These are phyloP conservation scores for Leptographium procerum DNA, from an alignment of 2,329 filamentous ascomycete genomes.

Conservation along the genomic window DNA sequence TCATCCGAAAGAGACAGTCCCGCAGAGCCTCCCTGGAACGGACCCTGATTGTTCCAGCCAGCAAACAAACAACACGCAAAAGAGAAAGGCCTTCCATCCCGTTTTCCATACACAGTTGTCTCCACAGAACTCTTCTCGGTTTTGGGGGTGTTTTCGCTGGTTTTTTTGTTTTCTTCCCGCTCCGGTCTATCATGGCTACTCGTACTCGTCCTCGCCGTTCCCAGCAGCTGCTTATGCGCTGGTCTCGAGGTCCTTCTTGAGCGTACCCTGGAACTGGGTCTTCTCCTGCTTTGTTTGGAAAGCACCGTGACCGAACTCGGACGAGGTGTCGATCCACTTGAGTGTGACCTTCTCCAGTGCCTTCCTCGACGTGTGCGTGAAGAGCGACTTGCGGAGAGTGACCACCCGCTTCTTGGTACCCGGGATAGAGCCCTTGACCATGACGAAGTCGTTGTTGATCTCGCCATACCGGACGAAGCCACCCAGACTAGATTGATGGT, in stretches of 20 bases:
- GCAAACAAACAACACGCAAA: constrained; percentile 25
- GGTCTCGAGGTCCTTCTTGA: constrained; percentile 86
- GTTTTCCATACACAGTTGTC: background rate
- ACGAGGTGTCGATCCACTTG: constrained; percentile 99
- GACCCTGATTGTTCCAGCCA: constrained; percentile 1
- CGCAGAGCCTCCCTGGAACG: background rate
- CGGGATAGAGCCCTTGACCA: constrained; percentile 95
- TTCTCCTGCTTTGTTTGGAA: constrained; percentile 99
- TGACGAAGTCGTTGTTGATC: constrained; percentile 96
- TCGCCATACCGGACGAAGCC: constrained; percentile 99
- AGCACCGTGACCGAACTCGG: constrained; percentile 99
- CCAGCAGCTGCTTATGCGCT: constrained; percentile 24
- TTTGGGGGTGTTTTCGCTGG: background rate
- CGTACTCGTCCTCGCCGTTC: constrained; percentile 2
- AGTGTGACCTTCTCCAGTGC: constrained; percentile 98
- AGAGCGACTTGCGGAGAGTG: constrained; percentile 98
- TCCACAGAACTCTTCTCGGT: background rate
- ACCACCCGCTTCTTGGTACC: constrained; percentile 99
- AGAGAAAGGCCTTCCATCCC: constrained; percentile 8
- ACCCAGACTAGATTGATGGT: constrained; percentile 59
- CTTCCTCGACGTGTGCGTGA: constrained; percentile 88
- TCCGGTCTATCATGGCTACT: background rate
- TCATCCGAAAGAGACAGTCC: constrained; percentile 1
- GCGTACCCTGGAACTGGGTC: constrained; percentile 90
- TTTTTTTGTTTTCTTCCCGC: constrained; percentile 2